phyloP scores from a whole-genome alignment of 257 asterid species.

The Linderniella brevidens region DNA sequence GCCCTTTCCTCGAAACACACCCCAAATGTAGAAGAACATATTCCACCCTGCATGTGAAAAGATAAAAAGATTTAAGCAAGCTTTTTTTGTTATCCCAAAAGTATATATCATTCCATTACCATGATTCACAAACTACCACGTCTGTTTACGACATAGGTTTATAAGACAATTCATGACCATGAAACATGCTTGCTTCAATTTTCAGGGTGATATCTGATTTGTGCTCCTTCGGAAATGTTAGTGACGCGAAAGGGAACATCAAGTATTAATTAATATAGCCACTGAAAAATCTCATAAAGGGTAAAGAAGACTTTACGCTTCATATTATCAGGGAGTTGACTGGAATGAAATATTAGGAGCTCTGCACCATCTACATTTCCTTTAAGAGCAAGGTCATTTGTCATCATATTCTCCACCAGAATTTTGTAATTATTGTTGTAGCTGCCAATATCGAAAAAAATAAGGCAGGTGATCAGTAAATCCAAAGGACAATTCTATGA shows the following conservation, averaged over 20 bases:
- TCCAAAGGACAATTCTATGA: constrained; percentile 3
- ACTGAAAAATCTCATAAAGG: constrained; percentile 4
- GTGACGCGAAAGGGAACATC: too few relatives aligned
- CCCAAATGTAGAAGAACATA: constrained; percentile 72
- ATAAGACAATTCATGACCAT: too few relatives aligned
- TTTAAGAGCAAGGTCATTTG: constrained; percentile 66
- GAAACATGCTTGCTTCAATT: too few relatives aligned
- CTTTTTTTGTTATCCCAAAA: too few relatives aligned
- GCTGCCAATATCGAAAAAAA: constrained; percentile 29
- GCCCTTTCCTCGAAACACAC: constrained; percentile 71
- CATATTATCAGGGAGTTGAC: constrained; percentile 61
- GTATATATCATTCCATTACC: too few relatives aligned
- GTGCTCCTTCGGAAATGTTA: too few relatives aligned
- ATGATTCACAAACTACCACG: too few relatives aligned
- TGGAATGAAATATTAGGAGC: constrained; percentile 80
- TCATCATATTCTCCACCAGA: constrained; percentile 66
- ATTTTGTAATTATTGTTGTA: constrained; percentile 58
- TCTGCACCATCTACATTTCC: constrained; percentile 63
- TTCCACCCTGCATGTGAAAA: constrained; percentile 64
- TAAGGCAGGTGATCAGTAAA: constrained; percentile 8
- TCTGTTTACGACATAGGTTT: too few relatives aligned
- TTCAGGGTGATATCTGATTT: too few relatives aligned
- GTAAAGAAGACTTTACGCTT: constrained; percentile 33
- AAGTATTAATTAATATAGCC: constrained; percentile 3
- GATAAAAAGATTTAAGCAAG: neutral